These are phyloP conservation scores for Thalassiosira delicatula DNA, from an alignment of 352 stramenopile genomes.

Conservation along the genomic window DNA sequence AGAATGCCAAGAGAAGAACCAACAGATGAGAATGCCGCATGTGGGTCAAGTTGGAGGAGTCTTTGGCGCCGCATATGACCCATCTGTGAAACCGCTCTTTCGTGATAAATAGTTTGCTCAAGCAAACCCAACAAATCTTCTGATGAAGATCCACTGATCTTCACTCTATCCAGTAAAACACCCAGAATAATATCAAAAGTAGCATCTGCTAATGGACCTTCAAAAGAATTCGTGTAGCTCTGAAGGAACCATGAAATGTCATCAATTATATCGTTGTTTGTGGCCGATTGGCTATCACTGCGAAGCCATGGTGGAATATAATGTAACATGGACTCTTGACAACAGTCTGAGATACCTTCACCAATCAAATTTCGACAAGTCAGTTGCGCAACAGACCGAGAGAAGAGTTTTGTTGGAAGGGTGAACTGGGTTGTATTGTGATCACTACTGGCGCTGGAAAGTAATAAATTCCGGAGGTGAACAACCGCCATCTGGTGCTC, in stretches of 20 bases:
- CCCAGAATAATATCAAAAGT: constrained; percentile 49
- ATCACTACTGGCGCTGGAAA: not conserved
- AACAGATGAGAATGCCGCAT: constrained; percentile 3
- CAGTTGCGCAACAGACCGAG: too few species aligned
- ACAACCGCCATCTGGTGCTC: constrained; percentile 38
- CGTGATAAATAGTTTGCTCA: constrained; percentile 28
- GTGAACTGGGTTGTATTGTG: not conserved
- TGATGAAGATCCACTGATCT: constrained; percentile 11
- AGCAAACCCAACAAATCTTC: constrained; percentile 45
- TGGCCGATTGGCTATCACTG: not conserved
- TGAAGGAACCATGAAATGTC: constrained; percentile 43
- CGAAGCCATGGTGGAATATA: constrained; percentile 49
- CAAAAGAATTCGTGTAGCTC: constrained; percentile 39
- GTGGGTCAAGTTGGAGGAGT: not conserved
- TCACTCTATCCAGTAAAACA: constrained; percentile 18
- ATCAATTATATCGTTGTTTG: constrained; percentile 5
- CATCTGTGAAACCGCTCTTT: constrained; percentile 24
- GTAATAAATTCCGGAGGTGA: constrained; percentile 42
- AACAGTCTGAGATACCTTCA: too few species aligned
- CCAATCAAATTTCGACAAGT: too few species aligned
- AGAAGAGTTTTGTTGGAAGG: constrained; percentile 34
- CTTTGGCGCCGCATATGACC: constrained; percentile 25
- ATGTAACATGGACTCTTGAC: constrained; percentile 37
- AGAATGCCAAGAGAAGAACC: too few species aligned
- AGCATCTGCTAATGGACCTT: constrained; percentile 38